A percentile compares a stretch with the other conserved stretches of the same genome.
phyloP scores from a whole-genome alignment of 108 stramenopile genomes.

The Nitzschia sp. region DNA sequence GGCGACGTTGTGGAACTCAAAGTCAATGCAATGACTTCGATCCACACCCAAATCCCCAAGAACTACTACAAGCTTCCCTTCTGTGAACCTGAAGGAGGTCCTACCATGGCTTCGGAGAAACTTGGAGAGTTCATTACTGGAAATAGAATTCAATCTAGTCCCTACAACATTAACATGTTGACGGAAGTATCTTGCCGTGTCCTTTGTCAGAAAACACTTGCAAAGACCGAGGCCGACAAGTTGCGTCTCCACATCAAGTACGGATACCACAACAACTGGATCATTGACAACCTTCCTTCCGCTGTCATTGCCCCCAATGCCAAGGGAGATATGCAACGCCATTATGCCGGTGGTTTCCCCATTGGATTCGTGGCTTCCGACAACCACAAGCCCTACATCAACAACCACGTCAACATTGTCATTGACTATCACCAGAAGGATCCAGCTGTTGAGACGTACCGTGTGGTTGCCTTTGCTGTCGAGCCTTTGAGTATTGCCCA shows the following conservation, averaged over 20 bases:
- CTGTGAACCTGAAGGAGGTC: slow-evolving; percentile 89
- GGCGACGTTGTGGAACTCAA: slow-evolving; percentile 81
- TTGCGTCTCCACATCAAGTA: slow-evolving; percentile 75
- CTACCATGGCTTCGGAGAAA: slow-evolving; percentile 83
- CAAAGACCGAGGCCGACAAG: slow-evolving; percentile 55
- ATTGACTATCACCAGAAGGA: slow-evolving; percentile 88
- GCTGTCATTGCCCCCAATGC: slow-evolving; percentile 65
- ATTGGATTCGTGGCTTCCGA: slow-evolving; percentile 80
- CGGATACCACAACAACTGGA: slow-evolving; percentile 98
- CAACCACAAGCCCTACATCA: slow-evolving; percentile 69
- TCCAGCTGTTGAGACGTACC: slow-evolving; percentile 73
- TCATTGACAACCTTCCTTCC: slow-evolving; percentile 98
- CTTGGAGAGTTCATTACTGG: slow-evolving; percentile 94
- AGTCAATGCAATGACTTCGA: slow-evolving; percentile 86
- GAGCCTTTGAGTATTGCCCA: slow-evolving; percentile 92
- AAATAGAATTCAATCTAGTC: slow-evolving; percentile 95
- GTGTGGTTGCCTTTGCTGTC: slow-evolving; percentile 93
- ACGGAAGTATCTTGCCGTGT: slow-evolving; percentile 79
- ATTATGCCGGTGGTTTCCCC: slow-evolving; percentile 92
- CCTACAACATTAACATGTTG: slow-evolving; percentile 89
- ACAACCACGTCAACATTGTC: slow-evolving; percentile 95
- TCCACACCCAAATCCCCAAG: slow-evolving; percentile 93
- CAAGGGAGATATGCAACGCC: slow-evolving; percentile 52
- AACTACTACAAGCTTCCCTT: slow-evolving; percentile 95
- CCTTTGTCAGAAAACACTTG: slow-evolving; percentile 64